Conservation (phyloP, 352 stramenopile species). For the Phytophthora pisi region DNA sequence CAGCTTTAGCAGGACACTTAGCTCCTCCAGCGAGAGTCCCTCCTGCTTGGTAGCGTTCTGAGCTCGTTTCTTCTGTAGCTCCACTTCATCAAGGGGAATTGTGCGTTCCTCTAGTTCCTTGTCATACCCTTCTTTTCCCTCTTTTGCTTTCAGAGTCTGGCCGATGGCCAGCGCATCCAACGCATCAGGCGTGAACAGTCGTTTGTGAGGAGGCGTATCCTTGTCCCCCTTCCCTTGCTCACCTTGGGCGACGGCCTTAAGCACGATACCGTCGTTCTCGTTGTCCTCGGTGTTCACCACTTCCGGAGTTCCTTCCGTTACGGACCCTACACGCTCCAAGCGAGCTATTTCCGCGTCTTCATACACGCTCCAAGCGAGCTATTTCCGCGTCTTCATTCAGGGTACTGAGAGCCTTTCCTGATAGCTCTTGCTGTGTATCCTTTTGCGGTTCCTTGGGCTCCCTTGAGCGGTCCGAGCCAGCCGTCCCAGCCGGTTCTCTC, state of each 20-base stretch:
- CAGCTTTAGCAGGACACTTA: not conserved
- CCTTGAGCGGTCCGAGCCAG: not conserved
- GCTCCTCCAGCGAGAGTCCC: not conserved
- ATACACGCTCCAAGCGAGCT: no score
- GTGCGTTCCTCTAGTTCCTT: not conserved
- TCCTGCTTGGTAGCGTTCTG: not conserved
- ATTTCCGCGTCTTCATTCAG: not conserved
- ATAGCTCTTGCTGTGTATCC: not conserved
- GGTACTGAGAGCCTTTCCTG: not conserved
- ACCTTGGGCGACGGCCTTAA: not conserved
- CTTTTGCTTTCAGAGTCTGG: not conserved
- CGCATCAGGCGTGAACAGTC: not conserved
- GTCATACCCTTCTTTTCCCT: not conserved
- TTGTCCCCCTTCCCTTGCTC: not conserved
- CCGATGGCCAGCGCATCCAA: not conserved
- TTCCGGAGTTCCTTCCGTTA: not conserved
- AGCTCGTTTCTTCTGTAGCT: not conserved
- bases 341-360: no score
- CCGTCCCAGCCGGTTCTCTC: no score
- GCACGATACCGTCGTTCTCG: not conserved
- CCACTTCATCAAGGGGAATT: not conserved
- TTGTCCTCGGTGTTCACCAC: not conserved
- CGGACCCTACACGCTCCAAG: not conserved
- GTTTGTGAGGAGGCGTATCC: not conserved
- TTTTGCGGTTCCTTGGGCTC: not conserved